Evolutionary conservation across 768 basidiomycete species (phyloP), one percentile per base, ranked within the genome.

Genomic region (Lentinula sp.): DNA sequence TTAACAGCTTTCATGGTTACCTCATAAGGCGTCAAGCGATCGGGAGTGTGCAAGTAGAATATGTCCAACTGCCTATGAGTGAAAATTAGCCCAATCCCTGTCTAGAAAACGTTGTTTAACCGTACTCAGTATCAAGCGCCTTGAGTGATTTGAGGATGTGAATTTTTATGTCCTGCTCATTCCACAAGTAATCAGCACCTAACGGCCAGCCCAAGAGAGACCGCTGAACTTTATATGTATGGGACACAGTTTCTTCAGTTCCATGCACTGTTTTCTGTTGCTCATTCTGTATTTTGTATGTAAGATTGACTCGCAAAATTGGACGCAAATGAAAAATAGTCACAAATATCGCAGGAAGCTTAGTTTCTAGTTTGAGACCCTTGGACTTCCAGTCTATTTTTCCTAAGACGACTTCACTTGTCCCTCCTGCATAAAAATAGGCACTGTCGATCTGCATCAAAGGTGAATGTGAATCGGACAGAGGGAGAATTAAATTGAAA

Each of bases 31-130:
- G 83, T 80, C 13, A 74, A 78, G 28, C 81, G 76, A 66, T 88
- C 85, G 1, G 86, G 86, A 10, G 77, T 81, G 61, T 87, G 86
- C 34, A 87, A 72, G 63, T 86, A 87, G 70, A 83, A 76, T 66
- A 76, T 66, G 73, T 79, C 72, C 76, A 76, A 55, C 68, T 79
- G 69, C 68, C 80, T 46, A 23, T 1, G 21, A n/a, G 16, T 5
- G 21, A 61, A 56, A 21, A 48, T 62, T 53, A 55, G 32, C 5
- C 16, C 55, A 11, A 43, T 32, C n/a, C 39, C 58, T 11, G 2
- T 21, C 7, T 15, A 6, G 15, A n/a, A 77, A 76, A 5, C 77
- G 73, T 11, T n/a, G 10, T 18, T 32, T n/a, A 1, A 10, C 74
- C 76, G 60, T 75, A 85, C 69, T 78, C 69, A 5, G 75, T 72